Conservation (phyloP, 306 rosid genomes). For the Pyrus betulifolia region DNA sequence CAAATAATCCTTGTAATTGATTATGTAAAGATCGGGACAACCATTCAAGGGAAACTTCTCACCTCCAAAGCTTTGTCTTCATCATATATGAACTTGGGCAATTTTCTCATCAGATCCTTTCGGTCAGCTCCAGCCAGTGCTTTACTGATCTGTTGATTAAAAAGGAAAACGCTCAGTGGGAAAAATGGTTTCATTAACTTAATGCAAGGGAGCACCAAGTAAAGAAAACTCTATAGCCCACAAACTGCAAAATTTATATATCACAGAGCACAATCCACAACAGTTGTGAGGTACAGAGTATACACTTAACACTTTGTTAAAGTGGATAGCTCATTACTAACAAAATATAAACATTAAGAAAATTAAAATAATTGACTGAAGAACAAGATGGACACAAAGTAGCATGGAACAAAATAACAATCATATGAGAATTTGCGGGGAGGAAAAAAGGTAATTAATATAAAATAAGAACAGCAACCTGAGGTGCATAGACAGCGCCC, state of each 20-base stretch:
- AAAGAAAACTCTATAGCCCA: neutral
- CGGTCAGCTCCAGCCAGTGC: slow-evolving; percentile 75
- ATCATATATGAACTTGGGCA: slow-evolving; percentile 90
- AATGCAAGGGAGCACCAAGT: neutral
- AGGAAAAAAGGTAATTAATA: neutral
- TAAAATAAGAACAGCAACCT: slow-evolving; percentile 38
- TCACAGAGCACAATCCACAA: neutral
- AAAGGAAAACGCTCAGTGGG: neutral
- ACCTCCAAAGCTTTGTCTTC: slow-evolving; percentile 98
- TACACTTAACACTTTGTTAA: neutral
- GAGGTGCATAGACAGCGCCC: slow-evolving; percentile 94
- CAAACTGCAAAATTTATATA: neutral
- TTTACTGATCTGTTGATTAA: slow-evolving; percentile 69
- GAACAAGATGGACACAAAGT: neutral
- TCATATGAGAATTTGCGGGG: slow-evolving; percentile 1
- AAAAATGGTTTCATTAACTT: neutral
- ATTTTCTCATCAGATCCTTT: slow-evolving; percentile 86
- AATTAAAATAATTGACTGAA: neutral
- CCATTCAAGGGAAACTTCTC: slow-evolving; percentile 17
- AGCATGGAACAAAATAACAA: slow-evolving; percentile 2
- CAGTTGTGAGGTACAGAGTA: neutral
- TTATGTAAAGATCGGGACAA: slow-evolving; percentile 3
- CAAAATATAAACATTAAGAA: neutral
- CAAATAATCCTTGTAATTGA: slow-evolving; percentile 3
- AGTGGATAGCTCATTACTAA: neutral